These are phyloP conservation scores for Sisymbrium altissimum DNA, from an alignment of 345 rosid species.

Conservation along the genomic window DNA sequence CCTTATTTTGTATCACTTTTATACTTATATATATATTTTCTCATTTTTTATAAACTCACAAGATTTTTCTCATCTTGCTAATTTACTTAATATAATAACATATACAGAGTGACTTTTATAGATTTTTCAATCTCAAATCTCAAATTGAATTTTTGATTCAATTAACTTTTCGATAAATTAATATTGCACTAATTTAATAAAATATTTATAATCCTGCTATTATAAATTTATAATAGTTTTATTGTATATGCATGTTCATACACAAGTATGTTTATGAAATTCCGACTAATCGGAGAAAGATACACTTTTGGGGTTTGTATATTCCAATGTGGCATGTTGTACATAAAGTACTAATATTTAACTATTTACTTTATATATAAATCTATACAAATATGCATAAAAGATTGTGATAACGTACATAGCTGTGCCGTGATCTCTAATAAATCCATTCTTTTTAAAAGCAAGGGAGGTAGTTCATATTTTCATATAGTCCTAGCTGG, in stretches of 20 bases:
- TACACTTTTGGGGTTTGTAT: conserved; percentile 8
- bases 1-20: background rate
- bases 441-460: conserved; percentile 7
- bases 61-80: background rate
- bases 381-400: conserved; percentile 10
- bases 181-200: no score
- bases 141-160: no score
- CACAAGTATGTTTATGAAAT: conserved; percentile 2
- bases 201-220: no score
- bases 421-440: background rate
- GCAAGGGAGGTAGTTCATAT: background rate
- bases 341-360: conserved; percentile 11
- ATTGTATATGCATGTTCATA: background rate
- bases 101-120: background rate
- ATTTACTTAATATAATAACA: background rate
- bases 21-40: background rate
- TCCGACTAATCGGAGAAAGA: conserved; percentile 7
- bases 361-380: background rate
- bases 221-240: no score
- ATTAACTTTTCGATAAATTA: no score
- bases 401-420: conserved; percentile 32
- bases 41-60: background rate
- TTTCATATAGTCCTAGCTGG: conserved; percentile 14
- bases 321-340: conserved; percentile 38
- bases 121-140: no score